Percentiles rank a stretch among this genome's conserved stretches.
Conservation (phyloP, 2,329 filamentous ascomycete genomes). For the Xylaria sp. region DNA sequence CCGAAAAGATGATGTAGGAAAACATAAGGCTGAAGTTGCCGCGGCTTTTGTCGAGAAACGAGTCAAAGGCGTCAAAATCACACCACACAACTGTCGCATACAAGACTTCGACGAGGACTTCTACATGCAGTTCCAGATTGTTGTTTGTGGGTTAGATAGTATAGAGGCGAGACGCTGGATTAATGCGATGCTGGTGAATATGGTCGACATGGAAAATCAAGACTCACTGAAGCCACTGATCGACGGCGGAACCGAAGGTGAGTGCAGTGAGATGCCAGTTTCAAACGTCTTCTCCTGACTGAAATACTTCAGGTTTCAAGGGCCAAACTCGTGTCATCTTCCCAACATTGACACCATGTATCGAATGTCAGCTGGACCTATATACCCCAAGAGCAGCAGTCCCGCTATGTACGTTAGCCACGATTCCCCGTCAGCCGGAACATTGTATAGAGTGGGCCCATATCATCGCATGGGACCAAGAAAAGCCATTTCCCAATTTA, state of each 20-base stretch:
- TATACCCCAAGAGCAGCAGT: conserved; percentile 97
- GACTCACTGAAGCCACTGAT: conserved; percentile 94
- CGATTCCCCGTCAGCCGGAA: conserved; percentile 94
- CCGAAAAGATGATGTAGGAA: conserved; percentile 89
- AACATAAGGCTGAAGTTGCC: conserved; percentile 92
- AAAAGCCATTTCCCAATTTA: conserved; percentile 83
- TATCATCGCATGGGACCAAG: conserved; percentile 94
- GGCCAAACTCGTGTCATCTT: conserved; percentile 93
- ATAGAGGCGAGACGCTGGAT: conserved; percentile 99
- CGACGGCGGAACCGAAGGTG: conserved; percentile 93
- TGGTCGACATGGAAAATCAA: conserved; percentile 85
- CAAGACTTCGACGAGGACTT: conserved; percentile 97
- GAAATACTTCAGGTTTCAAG: conserved; percentile 78
- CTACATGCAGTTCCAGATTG: conserved; percentile 95
- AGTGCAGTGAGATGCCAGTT: conserved; percentile 25
- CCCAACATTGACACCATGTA: conserved; percentile 92
- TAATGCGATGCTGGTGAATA: conserved; percentile 89
- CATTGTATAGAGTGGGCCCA: conserved; percentile 99
- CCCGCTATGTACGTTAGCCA: conserved; percentile 94
- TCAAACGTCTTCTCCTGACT: conserved; percentile 20
- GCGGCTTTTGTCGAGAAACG: conserved; percentile 90
- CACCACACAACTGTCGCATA: conserved; percentile 91
- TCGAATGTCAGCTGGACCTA: conserved; percentile 99
- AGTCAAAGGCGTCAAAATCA: conserved; percentile 91
- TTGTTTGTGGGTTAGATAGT: conserved; percentile 95